phyloP scores from a whole-genome alignment of 768 basidiomycete species.

The Coprinellus micaceus region DNA sequence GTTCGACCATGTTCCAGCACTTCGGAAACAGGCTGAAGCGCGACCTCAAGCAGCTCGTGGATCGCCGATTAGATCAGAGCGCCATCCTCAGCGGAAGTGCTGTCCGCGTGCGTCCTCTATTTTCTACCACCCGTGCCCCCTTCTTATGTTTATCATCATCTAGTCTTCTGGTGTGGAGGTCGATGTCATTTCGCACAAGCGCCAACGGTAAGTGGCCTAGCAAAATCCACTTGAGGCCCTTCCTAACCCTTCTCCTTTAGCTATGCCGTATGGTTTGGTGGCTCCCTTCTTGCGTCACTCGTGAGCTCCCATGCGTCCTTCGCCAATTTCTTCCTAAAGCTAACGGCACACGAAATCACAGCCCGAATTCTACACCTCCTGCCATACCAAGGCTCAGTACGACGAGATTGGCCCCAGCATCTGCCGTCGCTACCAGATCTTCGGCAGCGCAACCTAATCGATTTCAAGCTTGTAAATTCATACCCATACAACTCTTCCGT shows the following conservation, averaged over 20 bases:
- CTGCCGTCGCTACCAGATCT: conserved; percentile 89
- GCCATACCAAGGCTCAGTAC: conserved; percentile 92
- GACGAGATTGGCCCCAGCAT: conserved; percentile 92
- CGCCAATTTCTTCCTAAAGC: too few relatives aligned
- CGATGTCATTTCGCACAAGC: conserved; percentile 97
- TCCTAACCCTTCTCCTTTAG: conserved; percentile 30
- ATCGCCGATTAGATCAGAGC: conserved; percentile 79
- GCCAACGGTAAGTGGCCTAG: conserved; percentile 64
- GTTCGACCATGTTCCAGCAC: conserved; percentile 99
- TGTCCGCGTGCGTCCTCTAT: conserved; percentile 54
- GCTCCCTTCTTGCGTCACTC: conserved; percentile 88
- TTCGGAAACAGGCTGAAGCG: conserved; percentile 96
- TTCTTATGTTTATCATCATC: background rate
- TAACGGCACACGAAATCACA: too few relatives aligned
- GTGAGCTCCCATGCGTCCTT: conserved; percentile 41
- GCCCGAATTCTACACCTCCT: conserved; percentile 94
- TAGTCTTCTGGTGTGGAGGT: conserved; percentile 97
- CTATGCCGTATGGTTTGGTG: conserved; percentile 98
- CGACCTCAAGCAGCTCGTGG: conserved; percentile 91
- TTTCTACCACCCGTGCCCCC: background rate
- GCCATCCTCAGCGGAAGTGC: conserved; percentile 69
- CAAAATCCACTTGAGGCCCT: background rate
- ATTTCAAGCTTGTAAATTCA: background rate
- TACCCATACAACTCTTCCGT: background rate
- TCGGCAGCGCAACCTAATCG: conserved; percentile 78